A percentile compares a stretch with the other conserved stretches of the same genome.
phyloP scores from a whole-genome alignment of 2,329 filamentous ascomycete genomes.

The Pseudogymnoascus sp. region DNA sequence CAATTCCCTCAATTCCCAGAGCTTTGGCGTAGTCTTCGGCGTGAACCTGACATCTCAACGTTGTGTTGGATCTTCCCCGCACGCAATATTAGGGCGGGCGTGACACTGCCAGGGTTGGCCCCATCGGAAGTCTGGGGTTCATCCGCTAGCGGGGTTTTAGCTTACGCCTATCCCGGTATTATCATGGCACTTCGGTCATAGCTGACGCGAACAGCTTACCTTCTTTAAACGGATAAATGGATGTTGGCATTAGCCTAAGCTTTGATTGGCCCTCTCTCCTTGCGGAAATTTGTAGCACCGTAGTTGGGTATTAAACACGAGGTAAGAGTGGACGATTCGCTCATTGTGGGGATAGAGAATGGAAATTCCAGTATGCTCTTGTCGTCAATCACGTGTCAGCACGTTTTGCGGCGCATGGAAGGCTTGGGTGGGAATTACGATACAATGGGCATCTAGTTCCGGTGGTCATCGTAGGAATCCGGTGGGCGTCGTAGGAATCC shows the following conservation, averaged over 20 bases:
- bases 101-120: background rate
- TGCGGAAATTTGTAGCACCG: background rate
- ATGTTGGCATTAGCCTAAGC: background rate
- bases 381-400: background rate
- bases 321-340: background rate
- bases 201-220: background rate
- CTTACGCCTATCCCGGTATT: background rate
- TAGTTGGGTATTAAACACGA: background rate
- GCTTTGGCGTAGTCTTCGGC: background rate
- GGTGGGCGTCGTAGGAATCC: too few relatives aligned
- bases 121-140: background rate
- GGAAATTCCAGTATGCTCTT: background rate
- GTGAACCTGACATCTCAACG: background rate
- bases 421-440: too few relatives aligned
- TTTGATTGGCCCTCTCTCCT: background rate
- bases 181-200: background rate
- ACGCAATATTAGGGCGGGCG: background rate
- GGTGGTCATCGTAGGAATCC: too few relatives aligned
- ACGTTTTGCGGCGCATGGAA: background rate
- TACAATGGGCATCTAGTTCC: too few relatives aligned
- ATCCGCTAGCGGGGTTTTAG: background rate
- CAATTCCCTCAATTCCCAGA: background rate
- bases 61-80: background rate
- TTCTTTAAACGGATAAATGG: background rate
- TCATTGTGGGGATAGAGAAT: background rate